These are phyloP conservation scores for Paracoccidioides brasiliensis DNA, from an alignment of 2,329 filamentous ascomycete species.

Conservation along the genomic window DNA sequence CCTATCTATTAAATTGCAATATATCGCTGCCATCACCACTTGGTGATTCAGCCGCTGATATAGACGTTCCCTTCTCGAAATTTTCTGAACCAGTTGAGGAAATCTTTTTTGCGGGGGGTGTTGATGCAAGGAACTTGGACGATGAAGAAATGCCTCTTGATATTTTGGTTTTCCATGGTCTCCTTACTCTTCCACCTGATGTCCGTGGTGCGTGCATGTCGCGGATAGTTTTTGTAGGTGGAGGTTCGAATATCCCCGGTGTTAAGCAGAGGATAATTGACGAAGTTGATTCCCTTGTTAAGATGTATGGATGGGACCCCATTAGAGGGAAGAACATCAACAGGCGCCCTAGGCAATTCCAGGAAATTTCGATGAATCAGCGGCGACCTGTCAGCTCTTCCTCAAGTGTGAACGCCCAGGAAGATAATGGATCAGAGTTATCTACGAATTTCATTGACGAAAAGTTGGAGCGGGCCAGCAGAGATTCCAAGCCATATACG, in stretches of 20 bases:
- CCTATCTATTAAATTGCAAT: constrained; percentile 26
- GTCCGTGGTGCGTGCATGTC: constrained; percentile 76
- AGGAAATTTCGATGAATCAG: constrained; percentile 20
- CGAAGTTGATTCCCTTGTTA: constrained; percentile 56
- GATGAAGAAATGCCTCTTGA: constrained; percentile 77
- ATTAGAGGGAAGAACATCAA: constrained; percentile 57
- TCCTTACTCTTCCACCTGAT: constrained; percentile 67
- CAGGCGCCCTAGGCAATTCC: constrained; percentile 30
- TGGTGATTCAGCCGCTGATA: constrained; percentile 30
- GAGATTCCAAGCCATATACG: constrained; percentile 22
- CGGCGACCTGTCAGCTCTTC: constrained; percentile 12
- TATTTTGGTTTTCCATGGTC: constrained; percentile 58
- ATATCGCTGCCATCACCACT: constrained; percentile 34
- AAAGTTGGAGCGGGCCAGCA: constrained; percentile 25
- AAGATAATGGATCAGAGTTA: constrained; percentile 15
- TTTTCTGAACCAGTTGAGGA: constrained; percentile 64
- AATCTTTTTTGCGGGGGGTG: constrained; percentile 53
- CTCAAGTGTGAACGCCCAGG: constrained; percentile 9
- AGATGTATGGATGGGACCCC: constrained; percentile 61
- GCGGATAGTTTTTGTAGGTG: constrained; percentile 74
- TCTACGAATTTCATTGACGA: constrained; percentile 37
- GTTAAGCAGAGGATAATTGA: constrained; percentile 63
- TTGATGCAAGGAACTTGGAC: constrained; percentile 50
- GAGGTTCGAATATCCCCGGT: constrained; percentile 64
- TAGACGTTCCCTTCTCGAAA: constrained; percentile 52